phyloP scores from a whole-genome alignment of 306 rosid species.

The Cotoneaster glaucophyllus region DNA sequence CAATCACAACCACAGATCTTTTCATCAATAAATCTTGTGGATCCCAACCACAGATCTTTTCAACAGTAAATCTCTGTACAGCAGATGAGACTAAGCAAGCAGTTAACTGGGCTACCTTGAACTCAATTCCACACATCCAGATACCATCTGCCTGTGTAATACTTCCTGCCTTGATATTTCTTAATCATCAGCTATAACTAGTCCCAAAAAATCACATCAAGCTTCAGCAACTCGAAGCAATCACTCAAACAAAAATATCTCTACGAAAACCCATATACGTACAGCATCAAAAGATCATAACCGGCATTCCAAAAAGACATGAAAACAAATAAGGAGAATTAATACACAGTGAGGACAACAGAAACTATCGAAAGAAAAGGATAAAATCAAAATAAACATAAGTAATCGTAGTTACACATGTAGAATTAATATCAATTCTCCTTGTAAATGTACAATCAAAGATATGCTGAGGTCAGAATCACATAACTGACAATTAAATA shows the following conservation, averaged over 20 bases:
- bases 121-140: conserved; percentile 29
- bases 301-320: conserved; percentile 39
- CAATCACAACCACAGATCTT: conserved; percentile 2
- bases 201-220: conserved; percentile 28
- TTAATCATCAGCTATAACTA: conserved; percentile 36
- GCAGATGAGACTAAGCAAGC: conserved; percentile 13
- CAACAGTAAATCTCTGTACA: conserved; percentile 12
- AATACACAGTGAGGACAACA: conserved; percentile 1
- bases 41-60: conserved; percentile 23
- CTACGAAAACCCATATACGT: conserved; percentile 25
- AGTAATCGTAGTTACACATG: not conserved
- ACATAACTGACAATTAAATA: not conserved
- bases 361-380: not conserved
- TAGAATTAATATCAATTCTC: not conserved
- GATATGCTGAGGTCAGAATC: not conserved
- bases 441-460: not conserved
- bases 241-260: conserved; percentile 38
- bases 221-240: conserved; percentile 35
- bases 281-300: conserved; percentile 39
- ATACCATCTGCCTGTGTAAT: conserved; percentile 21
- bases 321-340: conserved; percentile 23
- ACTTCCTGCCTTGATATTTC: conserved; percentile 25
- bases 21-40: not conserved
- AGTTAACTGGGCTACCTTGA: conserved; percentile 18
- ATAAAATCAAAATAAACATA: not conserved